Conservation (phyloP, 1,284 basidiomycete species). For the Taiwanofungus camphoratus region DNA sequence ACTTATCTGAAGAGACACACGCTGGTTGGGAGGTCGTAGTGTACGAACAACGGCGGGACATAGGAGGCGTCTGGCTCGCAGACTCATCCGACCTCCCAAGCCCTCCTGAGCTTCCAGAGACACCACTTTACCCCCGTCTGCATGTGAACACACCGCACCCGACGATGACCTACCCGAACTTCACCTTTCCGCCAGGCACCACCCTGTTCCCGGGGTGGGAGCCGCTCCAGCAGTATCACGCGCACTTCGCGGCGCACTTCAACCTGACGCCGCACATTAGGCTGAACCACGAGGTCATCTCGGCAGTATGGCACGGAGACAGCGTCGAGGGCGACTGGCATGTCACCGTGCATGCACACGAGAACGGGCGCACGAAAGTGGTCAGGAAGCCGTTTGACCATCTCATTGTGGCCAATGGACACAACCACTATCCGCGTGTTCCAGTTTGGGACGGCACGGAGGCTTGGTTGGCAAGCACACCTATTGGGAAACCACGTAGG, state of each 20-base stretch:
- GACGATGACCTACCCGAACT: slow-evolving; percentile 45
- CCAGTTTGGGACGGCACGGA: slow-evolving; percentile 42
- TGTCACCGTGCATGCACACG: slow-evolving; percentile 24
- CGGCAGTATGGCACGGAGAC: slow-evolving; percentile 40
- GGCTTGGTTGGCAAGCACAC: slow-evolving; percentile 36
- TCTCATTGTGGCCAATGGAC: slow-evolving; percentile 48
- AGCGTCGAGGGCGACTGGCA: slow-evolving; percentile 39
- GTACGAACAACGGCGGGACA: slow-evolving; percentile 44
- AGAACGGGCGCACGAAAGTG: slow-evolving; percentile 3
- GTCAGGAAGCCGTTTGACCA: slow-evolving; percentile 37
- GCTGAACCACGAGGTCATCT: slow-evolving; percentile 41
- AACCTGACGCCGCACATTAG: slow-evolving; percentile 36
- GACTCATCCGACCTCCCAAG: slow-evolving; percentile 32
- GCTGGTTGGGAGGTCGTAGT: slow-evolving; percentile 41
- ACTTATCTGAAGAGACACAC: slow-evolving; percentile 36
- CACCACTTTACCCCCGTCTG: slow-evolving; percentile 49
- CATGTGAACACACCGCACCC: slow-evolving; percentile 49
- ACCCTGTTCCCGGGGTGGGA: slow-evolving; percentile 45
- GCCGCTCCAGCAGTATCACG: slow-evolving; percentile 42
- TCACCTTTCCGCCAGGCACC: slow-evolving; percentile 45
- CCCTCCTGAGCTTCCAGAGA: slow-evolving; percentile 45
- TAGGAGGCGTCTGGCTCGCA: slow-evolving; percentile 51
- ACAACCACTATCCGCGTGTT: slow-evolving; percentile 46
- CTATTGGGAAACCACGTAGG: slow-evolving; percentile 22
- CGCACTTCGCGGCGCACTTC: slow-evolving; percentile 33